Base-by-base conservation (phyloP, 306 rosid genomes). In the Rubus idaeus region DNA sequence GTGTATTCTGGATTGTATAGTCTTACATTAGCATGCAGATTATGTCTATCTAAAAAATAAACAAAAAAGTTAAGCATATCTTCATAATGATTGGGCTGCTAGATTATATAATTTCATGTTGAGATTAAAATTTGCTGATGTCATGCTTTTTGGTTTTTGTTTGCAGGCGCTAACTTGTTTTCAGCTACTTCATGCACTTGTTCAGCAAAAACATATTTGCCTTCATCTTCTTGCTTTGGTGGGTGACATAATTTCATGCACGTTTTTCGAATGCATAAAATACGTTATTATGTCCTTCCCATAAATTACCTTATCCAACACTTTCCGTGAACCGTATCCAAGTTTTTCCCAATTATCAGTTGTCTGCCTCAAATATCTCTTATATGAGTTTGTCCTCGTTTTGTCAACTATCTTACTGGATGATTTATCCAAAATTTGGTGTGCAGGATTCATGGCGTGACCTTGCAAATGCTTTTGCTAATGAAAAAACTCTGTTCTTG, bases 381-480 rank as follows among this genome's bases (percentile, higher is more conserved):
- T 40, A 40, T 39, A 35, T 39, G 20, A 2, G 21, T 64, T 39
- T 35, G 6, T 8, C 50, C 26, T 41, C 35, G 16, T 30, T 41
- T 40, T 4, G 47, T 17, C n/a, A 66, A 40, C 14, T 17, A 5
- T 53, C 23, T 66, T 41, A 66, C 30, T 66, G 50, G 50, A 66
- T 41, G 35, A 66, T 10, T 41, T 50, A 41, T 66, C 50, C 23
- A 10, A 66, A 66, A 66, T 66, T 66, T 75, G 57, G 75, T 53
- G 61, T 75, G 75, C 88, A 94, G 98, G 90, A 88, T 69, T 92
- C 98, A 55, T 94, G 98, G 98, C 88, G 72, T 81, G 92, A 90
- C 79, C 87, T 94, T 18, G 96, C 97, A 77, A 85, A 88, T 80
- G 91, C 91, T 76, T 94, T 94, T 84, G 88, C 87, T 75, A 82